These are phyloP conservation scores for Microbotryomycetes sp. DNA, from an alignment of 1,284 basidiomycete species.

Conservation along the genomic window DNA sequence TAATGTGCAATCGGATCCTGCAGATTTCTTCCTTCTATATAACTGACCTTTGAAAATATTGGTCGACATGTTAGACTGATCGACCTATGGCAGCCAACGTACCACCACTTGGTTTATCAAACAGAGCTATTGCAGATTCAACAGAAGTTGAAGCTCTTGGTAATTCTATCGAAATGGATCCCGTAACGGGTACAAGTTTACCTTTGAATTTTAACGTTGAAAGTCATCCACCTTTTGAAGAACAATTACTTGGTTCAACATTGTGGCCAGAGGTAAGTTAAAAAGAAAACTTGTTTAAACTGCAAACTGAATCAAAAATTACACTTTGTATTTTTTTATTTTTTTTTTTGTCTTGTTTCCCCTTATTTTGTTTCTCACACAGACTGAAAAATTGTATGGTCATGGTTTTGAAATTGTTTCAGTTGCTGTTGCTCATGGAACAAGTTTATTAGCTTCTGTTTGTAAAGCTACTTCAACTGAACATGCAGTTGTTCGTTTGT, in stretches of 20 bases:
- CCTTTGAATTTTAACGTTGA: constrained; percentile 19
- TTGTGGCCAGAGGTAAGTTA: constrained; percentile 92
- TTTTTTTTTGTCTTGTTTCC: not conserved
- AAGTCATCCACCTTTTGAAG: constrained; percentile 48
- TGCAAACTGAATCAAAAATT: no score
- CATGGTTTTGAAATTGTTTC: constrained; percentile 93
- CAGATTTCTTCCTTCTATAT: no score
- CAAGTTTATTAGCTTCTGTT: constrained; percentile 74
- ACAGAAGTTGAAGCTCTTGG: not conserved
- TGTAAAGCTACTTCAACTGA: constrained; percentile 81
- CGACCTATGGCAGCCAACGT: constrained; percentile 60
- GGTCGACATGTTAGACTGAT: not conserved
- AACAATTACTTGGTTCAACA: constrained; percentile 67
- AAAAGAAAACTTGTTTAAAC: no score
- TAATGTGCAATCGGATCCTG: no score
- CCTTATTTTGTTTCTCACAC: not conserved
- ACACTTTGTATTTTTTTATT: not conserved
- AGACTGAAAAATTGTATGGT: constrained; percentile 86
- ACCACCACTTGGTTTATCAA: constrained; percentile 68
- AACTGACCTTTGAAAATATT: not conserved
- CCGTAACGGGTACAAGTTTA: not conserved
- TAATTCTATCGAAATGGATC: not conserved
- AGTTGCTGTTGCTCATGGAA: constrained; percentile 63
- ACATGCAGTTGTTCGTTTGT: constrained; percentile 82
- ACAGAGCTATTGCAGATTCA: constrained; percentile 52